phyloP scores from a whole-genome alignment of 305 asterid species.

The Fraxinus dipetala region DNA sequence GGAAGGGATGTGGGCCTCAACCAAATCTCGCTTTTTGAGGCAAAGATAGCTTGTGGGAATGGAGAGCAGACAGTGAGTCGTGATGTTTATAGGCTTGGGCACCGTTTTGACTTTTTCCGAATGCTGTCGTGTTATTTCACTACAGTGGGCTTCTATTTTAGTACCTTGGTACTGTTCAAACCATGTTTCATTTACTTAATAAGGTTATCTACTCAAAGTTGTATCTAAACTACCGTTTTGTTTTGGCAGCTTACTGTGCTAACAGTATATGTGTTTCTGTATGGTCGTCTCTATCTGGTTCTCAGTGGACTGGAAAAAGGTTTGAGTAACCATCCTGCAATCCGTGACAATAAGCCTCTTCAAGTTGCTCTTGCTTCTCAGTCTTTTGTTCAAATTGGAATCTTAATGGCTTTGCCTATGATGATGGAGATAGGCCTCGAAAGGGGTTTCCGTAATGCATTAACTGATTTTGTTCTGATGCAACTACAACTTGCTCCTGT shows the following conservation, averaged over 20 bases:
- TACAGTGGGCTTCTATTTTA: constrained; percentile 86
- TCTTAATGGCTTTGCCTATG: constrained; percentile 97
- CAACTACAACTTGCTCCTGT: constrained; percentile 94
- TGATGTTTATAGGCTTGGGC: constrained; percentile 91
- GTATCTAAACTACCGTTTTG: constrained; percentile 22
- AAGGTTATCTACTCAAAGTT: constrained; percentile 5
- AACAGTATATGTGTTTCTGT: constrained; percentile 81
- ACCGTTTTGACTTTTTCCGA: constrained; percentile 95
- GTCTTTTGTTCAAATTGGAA: constrained; percentile 87
- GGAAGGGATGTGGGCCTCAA: constrained; percentile 98
- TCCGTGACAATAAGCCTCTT: constrained; percentile 84
- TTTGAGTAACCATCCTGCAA: constrained; percentile 72
- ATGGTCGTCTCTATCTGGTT: constrained; percentile 93
- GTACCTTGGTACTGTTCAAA: constrained; percentile 64
- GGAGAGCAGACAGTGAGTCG: constrained; percentile 98
- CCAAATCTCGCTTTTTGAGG: constrained; percentile 86
- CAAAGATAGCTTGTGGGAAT: constrained; percentile 93
- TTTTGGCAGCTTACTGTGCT: constrained; percentile 78
- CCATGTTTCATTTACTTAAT: constrained; percentile 9
- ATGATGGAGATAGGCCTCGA: constrained; percentile 99
- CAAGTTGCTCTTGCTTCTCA: constrained; percentile 99
- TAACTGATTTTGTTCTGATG: constrained; percentile 88
- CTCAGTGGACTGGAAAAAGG: constrained; percentile 85
- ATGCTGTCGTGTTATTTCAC: constrained; percentile 91
- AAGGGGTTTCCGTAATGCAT: constrained; percentile 79